These are phyloP conservation scores for Boletus pseudo-olivaceus DNA, from an alignment of 768 basidiomycete genomes.

Conservation along the genomic window DNA sequence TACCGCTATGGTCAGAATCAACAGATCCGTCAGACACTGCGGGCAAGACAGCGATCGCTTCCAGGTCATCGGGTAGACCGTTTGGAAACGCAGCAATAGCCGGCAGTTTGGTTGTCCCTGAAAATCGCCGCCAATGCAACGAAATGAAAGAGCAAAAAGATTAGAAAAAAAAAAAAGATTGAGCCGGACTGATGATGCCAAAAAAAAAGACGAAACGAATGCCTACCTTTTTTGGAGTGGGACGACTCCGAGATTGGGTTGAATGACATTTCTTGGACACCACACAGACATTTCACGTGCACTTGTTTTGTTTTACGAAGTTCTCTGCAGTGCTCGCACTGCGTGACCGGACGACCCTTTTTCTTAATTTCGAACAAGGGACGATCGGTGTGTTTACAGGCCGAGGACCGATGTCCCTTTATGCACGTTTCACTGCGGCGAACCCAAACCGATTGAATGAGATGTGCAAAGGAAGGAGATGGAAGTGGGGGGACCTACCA, in stretches of 20 bases:
- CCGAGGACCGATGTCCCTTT: slow-evolving; percentile 88
- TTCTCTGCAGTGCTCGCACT: slow-evolving; percentile 50
- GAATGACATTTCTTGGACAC: slow-evolving; percentile 36
- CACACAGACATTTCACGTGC: slow-evolving; percentile 43
- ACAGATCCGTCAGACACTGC: slow-evolving; percentile 46
- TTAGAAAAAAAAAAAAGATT: not conserved
- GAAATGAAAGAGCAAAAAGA: slow-evolving; percentile 47
- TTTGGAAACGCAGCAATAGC: slow-evolving; percentile 77
- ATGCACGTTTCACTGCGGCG: slow-evolving; percentile 80
- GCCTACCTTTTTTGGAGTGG: slow-evolving; percentile 63
- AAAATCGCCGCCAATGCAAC: slow-evolving; percentile 26
- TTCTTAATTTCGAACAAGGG: slow-evolving; percentile 80
- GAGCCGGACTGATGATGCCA: not conserved
- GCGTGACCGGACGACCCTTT: slow-evolving; percentile 56
- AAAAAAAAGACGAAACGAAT: not conserved
- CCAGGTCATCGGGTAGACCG: slow-evolving; percentile 69
- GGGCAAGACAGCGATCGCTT: slow-evolving; percentile 41
- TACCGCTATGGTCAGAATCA: slow-evolving; percentile 66
- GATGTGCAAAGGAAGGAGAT: slow-evolving; percentile 1
- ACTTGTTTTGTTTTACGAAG: slow-evolving; percentile 45
- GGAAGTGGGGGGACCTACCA: slow-evolving; percentile 50
- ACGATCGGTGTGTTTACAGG: slow-evolving; percentile 84
- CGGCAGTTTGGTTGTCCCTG: slow-evolving; percentile 58
- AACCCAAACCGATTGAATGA: not conserved
- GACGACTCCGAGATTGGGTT: slow-evolving; percentile 20